Percentiles rank a stretch among this genome's conserved stretches.
Evolutionary conservation across 1,284 basidiomycete species (phyloP).

Genomic region (Takashimella tepidaria): DNA sequence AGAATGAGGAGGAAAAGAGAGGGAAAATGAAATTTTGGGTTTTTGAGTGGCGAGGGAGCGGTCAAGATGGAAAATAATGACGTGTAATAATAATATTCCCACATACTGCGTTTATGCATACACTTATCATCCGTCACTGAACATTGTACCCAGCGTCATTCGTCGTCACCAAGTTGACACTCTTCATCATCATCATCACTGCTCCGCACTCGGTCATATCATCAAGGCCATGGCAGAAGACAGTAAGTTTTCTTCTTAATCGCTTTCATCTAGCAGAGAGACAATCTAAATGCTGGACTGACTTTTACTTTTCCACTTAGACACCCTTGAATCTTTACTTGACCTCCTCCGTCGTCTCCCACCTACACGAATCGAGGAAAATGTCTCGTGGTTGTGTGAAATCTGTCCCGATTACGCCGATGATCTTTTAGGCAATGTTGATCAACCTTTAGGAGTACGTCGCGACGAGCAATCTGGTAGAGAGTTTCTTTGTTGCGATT

Average conservation of each 20-base stretch:
- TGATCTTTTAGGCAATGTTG: slow-evolving; percentile 89
- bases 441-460: slow-evolving; percentile 83
- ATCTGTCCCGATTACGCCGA: slow-evolving; percentile 94
- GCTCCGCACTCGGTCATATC: too few species aligned
- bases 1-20: background rate
- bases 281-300: too few species aligned
- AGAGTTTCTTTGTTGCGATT: slow-evolving; percentile 94
- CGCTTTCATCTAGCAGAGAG: too few species aligned
- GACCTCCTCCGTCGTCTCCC: slow-evolving; percentile 94
- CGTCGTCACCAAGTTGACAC: background rate
- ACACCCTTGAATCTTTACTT: slow-evolving; percentile 71
- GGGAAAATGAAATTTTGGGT: background rate
- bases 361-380: slow-evolving; percentile 82
- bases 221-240: background rate
- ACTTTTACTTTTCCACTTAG: slow-evolving; percentile 2
- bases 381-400: slow-evolving; percentile 72
- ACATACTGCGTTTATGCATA: too few species aligned
- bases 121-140: too few species aligned
- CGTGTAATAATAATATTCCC: too few species aligned
- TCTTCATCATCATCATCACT: background rate
- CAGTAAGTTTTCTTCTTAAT: background rate
- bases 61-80: background rate
- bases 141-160: background rate
- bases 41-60: background rate
- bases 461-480: slow-evolving; percentile 66